phyloP scores from a whole-genome alignment of 2,329 filamentous ascomycete species.

The Diplodia seriata region DNA sequence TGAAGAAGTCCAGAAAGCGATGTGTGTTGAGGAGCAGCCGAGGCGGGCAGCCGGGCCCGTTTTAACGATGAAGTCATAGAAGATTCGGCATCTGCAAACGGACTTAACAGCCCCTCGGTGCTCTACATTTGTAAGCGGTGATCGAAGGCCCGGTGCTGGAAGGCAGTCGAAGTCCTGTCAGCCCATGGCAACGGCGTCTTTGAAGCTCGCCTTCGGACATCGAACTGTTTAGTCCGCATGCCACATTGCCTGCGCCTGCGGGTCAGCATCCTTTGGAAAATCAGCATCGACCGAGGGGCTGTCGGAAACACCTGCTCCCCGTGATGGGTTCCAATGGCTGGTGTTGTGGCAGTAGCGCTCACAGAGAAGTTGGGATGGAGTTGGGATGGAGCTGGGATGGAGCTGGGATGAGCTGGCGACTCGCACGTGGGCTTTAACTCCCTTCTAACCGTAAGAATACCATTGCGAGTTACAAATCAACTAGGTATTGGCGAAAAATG shows the following conservation, averaged over 20 bases:
- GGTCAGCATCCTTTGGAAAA: too few relatives aligned
- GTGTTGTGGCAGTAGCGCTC: neutral
- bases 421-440: neutral
- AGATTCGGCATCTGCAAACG: neutral
- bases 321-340: neutral
- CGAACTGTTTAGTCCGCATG: neutral
- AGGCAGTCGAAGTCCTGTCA: neutral
- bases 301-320: neutral
- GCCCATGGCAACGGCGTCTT: neutral
- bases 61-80: conserved; percentile 18
- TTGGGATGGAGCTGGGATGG: too few relatives aligned
- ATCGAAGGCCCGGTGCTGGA: neutral
- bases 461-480: neutral
- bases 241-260: neutral
- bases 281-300: neutral
- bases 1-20: conserved; percentile 25
- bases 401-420: too few relatives aligned
- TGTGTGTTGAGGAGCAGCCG: neutral
- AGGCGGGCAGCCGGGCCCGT: neutral
- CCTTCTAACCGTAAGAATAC: neutral
- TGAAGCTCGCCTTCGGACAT: neutral
- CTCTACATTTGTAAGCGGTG: conserved; percentile 5
- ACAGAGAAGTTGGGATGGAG: too few relatives aligned
- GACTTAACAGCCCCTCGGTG: conserved; percentile 4
- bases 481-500: too few relatives aligned